A percentile compares a stretch with the other conserved stretches of the same genome.
Conservation (phyloP, 345 rosid species). For the Aquilaria yunnanensis region DNA sequence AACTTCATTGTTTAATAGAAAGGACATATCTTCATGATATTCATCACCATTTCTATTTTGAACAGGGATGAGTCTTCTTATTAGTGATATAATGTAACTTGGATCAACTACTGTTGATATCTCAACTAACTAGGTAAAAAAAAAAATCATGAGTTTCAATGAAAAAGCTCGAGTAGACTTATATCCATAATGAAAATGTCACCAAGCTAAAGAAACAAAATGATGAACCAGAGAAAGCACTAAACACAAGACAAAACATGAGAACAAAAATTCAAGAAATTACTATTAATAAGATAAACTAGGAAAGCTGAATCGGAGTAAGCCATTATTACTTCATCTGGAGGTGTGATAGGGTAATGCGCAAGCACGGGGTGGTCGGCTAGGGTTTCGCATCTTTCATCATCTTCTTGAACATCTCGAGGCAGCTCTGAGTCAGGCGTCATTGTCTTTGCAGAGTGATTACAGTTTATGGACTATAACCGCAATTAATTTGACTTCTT, state of each 20-base stretch:
- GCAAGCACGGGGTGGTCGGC: slow-evolving; percentile 23
- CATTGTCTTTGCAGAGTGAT: too few relatives aligned
- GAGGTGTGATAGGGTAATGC: slow-evolving; percentile 55
- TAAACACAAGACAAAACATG: neutral
- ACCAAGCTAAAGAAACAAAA: neutral
- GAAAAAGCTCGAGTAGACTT: neutral
- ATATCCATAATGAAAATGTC: neutral
- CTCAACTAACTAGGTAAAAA: slow-evolving; percentile 60
- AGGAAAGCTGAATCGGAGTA: neutral
- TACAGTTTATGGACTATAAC: too few relatives aligned
- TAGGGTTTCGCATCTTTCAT: slow-evolving; percentile 15
- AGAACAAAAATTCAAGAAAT: neutral
- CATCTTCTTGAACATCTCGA: slow-evolving; percentile 8
- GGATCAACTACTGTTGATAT: slow-evolving; percentile 87
- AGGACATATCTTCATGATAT: slow-evolving; percentile 13
- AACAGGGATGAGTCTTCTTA: slow-evolving; percentile 61
- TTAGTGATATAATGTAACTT: slow-evolving; percentile 68
- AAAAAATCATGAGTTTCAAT: neutral
- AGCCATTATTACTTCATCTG: slow-evolving; percentile 39
- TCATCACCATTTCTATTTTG: slow-evolving; percentile 9
- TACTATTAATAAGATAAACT: neutral
- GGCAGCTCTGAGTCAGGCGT: too few relatives aligned
- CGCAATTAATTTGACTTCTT: too few relatives aligned
- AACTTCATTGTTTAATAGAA: slow-evolving; percentile 13
- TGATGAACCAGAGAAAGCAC: neutral